Base-by-base conservation (phyloP, 163 green algal genomes). In the Scenedesmus sp. region DNA sequence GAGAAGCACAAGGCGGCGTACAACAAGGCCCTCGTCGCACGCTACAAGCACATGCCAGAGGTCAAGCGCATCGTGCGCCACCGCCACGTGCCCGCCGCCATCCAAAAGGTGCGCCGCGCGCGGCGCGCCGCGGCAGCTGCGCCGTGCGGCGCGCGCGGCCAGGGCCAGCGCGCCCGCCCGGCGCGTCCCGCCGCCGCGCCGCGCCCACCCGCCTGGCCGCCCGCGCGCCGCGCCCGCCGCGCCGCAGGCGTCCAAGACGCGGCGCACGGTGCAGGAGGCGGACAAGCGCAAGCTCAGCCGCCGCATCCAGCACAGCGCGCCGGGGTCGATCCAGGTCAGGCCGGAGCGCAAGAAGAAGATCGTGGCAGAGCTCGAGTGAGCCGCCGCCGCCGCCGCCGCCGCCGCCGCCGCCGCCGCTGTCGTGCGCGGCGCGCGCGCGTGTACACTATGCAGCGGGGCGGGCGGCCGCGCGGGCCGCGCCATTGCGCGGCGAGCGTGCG, bases 21-120 rank as follows among this genome's bases (percentile, higher is more conserved):
- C 86, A 84, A 94, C 33, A 89, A 93, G 63, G 93, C 93, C 15
- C 83, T 99, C 45, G 70, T 98, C 42, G 84, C 97, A 62, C 84
- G 94, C 20, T 98, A 97, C 92, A 95, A 96, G 80, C 94, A 99
- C 90, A 88, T 99, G 83, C 94, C 94, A 0, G 96, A 99, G 67
- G 88, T 99, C 76, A 92, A 92, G 58, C 88, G 91, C 77, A 98
- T 99, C 53, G 85, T 82, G 18, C 85, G 91, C 28, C 91, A 97
- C 79, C 85, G 92, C 18, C 91, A 97, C 75, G 78, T 98, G 56
- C 96, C 96, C 20, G 63, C 62, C 0, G 57, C 91, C 24, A 91
- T 97, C 39, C 88, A 94, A 78, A 95, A 95, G 87, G 87, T 89
- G 58, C 10, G 77, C n/a, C 0, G 31, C 2, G 2, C 17, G 17